These are phyloP conservation scores for Hymenoscyphus scutula DNA, from an alignment of 2,329 filamentous ascomycete genomes.

Conservation along the genomic window DNA sequence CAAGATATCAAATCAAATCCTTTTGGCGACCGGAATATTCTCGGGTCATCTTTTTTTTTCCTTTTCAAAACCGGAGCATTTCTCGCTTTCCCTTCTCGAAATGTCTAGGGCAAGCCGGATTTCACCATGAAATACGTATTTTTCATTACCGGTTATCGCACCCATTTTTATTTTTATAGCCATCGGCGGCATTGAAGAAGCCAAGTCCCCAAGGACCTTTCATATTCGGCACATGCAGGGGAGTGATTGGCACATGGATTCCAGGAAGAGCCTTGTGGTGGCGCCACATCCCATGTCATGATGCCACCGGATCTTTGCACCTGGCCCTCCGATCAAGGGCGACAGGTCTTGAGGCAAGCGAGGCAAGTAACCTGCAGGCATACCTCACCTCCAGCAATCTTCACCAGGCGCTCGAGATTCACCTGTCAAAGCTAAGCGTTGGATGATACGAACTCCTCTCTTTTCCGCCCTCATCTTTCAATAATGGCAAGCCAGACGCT, in stretches of 20 bases:
- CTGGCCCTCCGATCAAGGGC: not conserved
- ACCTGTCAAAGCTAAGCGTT: no score
- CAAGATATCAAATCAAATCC: not conserved
- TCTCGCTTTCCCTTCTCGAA: not conserved
- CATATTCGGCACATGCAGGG: no score
- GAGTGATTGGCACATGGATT: not conserved
- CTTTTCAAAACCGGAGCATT: not conserved
- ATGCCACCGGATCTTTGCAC: not conserved
- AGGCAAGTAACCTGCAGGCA: not conserved
- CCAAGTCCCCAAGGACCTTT: no score
- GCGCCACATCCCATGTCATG: not conserved
- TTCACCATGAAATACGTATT: no score
- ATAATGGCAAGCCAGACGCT: not conserved
- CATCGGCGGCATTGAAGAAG: no score
- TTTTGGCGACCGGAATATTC: not conserved
- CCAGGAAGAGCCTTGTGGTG: not conserved
- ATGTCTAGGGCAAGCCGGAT: not conserved
- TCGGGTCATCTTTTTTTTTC: not conserved
- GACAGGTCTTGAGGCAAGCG: no score
- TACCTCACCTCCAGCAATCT: no score
- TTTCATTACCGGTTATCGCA: no score
- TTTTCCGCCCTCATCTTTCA: not conserved
- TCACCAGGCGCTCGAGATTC: no score
- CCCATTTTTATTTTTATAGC: no score
- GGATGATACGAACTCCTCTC: not conserved